Evolutionary conservation across 345 rosid species (phyloP), one percentile per base, ranked within the genome.

Genomic region (Salix suchowensis): DNA sequence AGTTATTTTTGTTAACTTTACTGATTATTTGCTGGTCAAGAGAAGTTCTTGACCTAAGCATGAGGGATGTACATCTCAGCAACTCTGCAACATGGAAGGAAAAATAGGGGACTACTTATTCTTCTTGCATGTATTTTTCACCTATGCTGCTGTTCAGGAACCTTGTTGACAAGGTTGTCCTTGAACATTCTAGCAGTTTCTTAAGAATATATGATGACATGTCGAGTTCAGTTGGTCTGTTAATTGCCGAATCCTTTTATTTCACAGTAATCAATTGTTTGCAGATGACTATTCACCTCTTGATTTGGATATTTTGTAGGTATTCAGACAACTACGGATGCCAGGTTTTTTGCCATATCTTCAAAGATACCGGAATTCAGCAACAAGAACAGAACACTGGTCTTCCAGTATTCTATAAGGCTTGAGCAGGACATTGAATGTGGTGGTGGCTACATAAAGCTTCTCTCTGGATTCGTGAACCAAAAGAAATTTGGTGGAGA

Each of bases 401-500:
- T 93, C 44, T 82, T 95, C 48, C 98, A 95, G 75, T 95, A 90
- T 79, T 93, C 98, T 1, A 84, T 95, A 77, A 93, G 89, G 80
- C 64, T 90, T 65, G 96, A 95, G 83, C 98, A 95, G 86, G 94
- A 95, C 74, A 91, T 95, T 54, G 97, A 95, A 80, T 95, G 98
- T 78, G 98, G 98, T 7, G 98, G 98, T n/a, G 97, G 94, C 65
- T 93, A 95, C 87, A 89, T 95, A 71, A 93, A 95, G 88, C 97
- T 95, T 82, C 96, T 82, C 72, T 95, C 97, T 23, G 96, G 94
- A 55, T 93, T 86, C 77, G 97, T 95, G 34, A 95, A 93, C 84
- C 98, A 95, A 79, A 95, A 95, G 87, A 94, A 93, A 81, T 95
- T 88, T 85, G 98, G 98, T 62, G 98, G 98, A 34, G 98, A 95